Evolutionary conservation across 2,329 filamentous ascomycete genomes (phyloP), one percentile per base, ranked within the genome.

Genomic region (Trichoderma aggressivum): DNA sequence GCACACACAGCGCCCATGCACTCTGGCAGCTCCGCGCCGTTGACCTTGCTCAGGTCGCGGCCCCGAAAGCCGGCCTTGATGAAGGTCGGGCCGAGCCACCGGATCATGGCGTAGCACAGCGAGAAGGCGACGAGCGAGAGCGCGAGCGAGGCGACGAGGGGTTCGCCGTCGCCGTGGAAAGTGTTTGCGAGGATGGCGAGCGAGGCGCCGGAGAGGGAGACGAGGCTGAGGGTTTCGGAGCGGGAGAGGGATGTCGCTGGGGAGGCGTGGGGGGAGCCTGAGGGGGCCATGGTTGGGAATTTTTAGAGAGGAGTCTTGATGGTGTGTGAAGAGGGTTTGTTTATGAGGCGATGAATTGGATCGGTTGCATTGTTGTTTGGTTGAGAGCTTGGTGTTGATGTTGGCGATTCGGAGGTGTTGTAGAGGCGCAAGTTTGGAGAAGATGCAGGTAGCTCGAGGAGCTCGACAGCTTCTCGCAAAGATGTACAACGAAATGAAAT

Each of bases 1-100:
- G 95, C 96, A 79, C 93, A 97, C 30, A 99, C 88, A 71, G 94
- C 93, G 34, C 96, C 96, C 94, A 99, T 98, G 75, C 93, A 95
- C 82, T 99, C 96, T 26, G 96, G 96, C 77, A 98, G 91, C 81
- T 96, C 93, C 72, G 87, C 87, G 75, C 89, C 89, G 76, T 89
- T 79, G 58, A 80, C 75, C 80, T 86, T 99, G 79, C 92, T 91
- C 86, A 98, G 86, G 80, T 99, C 96, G 77, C 89, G 92, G 70
- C 96, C 96, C 79, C 94, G 96, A 79, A 98, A 88, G 18, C 95
- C 96, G 47, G 93, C 93, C 75, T 88, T 90, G 79, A 98, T 91
- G 80, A 99, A 98, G 1, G 92, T 91, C 70, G 93, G 90, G 1
- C 95, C 95, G 7, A 98, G 91, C 95, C 95, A 98, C 84, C 92